Base-by-base conservation (phyloP, 2,329 filamentous ascomycete genomes). In the Pseudogymnoascus sp. region DNA sequence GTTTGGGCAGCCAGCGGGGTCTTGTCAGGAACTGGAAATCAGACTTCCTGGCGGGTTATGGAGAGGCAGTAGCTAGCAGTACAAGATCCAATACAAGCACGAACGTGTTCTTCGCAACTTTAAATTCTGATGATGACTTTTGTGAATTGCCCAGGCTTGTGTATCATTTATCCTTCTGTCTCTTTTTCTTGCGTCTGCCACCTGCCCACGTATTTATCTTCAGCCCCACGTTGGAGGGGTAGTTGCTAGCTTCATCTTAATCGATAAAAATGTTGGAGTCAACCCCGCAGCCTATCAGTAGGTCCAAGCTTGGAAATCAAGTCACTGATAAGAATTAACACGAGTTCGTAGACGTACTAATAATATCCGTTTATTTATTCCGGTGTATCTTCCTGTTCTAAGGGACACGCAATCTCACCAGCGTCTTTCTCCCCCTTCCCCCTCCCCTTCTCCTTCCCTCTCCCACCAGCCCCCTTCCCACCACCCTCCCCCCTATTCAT, bases 401-500 rank as follows among this genome's bases (percentile, higher is more conserved):
- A 33, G 6, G 50, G 50, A 56, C 50, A 56, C n/a, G 9, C 50
- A 33, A 56, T n/a, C 15, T 33, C 50, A 56, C 4, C 50, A 13
- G 2, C 50, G 10, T 33, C 29, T 26, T 19, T 19, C 26, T 1
- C 26, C 4, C 13, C 29, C 29, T 56, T 19, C 17, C 9, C 46
- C 26, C 9, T 17, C n/a, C 26, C 26, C 26, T 4, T 29, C 7
- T 11, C 40, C 19, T 23, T 26, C 7, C 42, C 44, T 21, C 3
- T 50, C 5, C 23, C 23, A 26, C 23, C 23, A 26, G 23, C 23
- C 23, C 44, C 23, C 7, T 50, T 17, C 15, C 71, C 56, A 73
- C 74, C 64, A 68, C 72, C 63, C 70, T 74, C 61, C 74, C 74
- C 67, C 67, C 71, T 61, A 21, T 13, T 44, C 1, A 63, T 61